phyloP scores from a whole-genome alignment of 176 grass and related monocot genomes.

The Eragrostis curvula region DNA sequence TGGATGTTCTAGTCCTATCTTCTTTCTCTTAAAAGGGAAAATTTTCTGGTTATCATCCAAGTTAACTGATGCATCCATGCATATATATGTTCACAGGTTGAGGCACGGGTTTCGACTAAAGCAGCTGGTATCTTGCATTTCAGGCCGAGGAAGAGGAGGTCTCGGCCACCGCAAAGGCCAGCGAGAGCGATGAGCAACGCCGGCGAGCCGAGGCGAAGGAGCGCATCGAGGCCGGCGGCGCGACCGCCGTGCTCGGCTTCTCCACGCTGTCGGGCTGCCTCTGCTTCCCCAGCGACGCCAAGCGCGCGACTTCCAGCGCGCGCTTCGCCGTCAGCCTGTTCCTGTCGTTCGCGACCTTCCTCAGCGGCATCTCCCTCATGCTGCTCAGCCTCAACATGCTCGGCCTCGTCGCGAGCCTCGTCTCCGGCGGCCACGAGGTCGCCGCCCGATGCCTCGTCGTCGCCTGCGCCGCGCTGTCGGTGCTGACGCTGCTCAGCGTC shows the following conservation, averaged over 20 bases:
- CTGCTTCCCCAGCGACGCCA: not conserved
- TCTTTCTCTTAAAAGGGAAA: no score
- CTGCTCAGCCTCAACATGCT: not conserved
- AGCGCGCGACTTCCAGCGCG: not conserved
- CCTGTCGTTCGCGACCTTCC: not conserved
- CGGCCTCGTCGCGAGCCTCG: not conserved
- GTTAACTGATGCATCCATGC: no score
- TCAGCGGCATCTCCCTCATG: not conserved
- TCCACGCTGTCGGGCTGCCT: not conserved
- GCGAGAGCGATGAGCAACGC: not conserved
- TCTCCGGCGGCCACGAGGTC: not conserved
- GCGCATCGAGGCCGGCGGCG: not conserved
- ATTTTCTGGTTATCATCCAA: no score
- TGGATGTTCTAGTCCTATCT: no score
- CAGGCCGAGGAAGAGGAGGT: slow-evolving; percentile 6
- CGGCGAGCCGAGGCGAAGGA: not conserved
- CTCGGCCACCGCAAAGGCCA: not conserved
- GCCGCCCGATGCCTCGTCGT: not conserved
- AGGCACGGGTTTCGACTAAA: not conserved
- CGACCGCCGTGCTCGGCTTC: not conserved
- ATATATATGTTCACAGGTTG: not conserved
- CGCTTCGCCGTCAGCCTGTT: not conserved
- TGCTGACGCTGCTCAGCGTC: not conserved
- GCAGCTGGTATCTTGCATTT: slow-evolving; percentile 5
- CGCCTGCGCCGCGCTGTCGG: not conserved